Evolutionary conservation across 75 land plant genomes (phyloP).

Genomic region (Pinus albicaulis): DNA sequence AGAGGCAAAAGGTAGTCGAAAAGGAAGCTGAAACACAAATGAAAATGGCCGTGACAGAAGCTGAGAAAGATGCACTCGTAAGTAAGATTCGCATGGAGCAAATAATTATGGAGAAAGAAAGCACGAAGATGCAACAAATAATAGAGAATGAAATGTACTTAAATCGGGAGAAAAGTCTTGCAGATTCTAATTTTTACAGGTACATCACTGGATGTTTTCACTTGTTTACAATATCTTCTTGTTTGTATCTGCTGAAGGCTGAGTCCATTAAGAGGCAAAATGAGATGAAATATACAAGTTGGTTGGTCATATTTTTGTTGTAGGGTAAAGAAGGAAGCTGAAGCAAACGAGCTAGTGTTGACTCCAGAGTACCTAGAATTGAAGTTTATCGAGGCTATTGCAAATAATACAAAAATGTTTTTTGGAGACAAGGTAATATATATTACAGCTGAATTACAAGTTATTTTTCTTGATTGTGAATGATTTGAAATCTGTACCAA

Average conservation of each 20-base stretch:
- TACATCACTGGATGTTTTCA: constrained; percentile 1
- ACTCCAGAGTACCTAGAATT: constrained; percentile 87
- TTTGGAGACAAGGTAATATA: constrained; percentile 85
- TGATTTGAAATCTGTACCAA: no score
- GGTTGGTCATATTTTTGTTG: not conserved
- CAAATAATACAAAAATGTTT: constrained; percentile 94
- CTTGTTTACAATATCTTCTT: not conserved
- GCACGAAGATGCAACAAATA: constrained; percentile 60
- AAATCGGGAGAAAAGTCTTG: constrained; percentile 73
- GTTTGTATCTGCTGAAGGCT: no score
- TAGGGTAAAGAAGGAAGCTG: constrained; percentile 90
- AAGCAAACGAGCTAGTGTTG: constrained; percentile 86
- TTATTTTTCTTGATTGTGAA: no score
- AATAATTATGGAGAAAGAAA: constrained; percentile 89
- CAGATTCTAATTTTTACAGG: constrained; percentile 88
- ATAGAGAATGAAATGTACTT: constrained; percentile 86
- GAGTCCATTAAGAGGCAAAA: no score
- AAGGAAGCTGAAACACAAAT: constrained; percentile 95
- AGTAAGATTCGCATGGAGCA: constrained; percentile 92
- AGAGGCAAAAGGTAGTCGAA: constrained; percentile 91
- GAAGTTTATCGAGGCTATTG: constrained; percentile 86
- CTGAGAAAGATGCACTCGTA: constrained; percentile 92
- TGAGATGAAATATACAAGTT: no score
- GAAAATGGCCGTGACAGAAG: constrained; percentile 94
- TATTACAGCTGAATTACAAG: no score